These are phyloP conservation scores for Evansstolkia leycettana DNA, from an alignment of 495 filamentous ascomycete genomes.

Conservation along the genomic window DNA sequence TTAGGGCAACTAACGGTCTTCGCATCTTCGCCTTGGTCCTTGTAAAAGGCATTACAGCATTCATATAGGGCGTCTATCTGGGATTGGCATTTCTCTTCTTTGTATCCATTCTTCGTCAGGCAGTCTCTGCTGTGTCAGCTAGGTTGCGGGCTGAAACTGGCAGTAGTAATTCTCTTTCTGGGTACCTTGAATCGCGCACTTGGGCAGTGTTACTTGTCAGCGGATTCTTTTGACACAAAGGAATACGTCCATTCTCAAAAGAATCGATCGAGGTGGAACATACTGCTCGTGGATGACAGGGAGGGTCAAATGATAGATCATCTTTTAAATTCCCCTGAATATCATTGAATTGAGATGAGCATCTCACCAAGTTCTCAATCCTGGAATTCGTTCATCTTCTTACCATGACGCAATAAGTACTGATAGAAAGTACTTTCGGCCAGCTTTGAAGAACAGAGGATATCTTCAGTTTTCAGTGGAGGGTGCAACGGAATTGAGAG, in stretches of 20 bases:
- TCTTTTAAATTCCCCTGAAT: conserved; percentile 44
- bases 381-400: conserved; percentile 1
- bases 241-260: no score
- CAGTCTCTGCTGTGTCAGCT: conserved; percentile 47
- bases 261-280: conserved; percentile 27
- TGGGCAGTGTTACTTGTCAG: conserved; percentile 7
- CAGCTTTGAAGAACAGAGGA: no score
- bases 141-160: neutral
- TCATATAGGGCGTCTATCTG: conserved; percentile 89
- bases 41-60: conserved; percentile 86
- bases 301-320: conserved; percentile 61
- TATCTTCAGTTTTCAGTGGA: no score
- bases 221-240: neutral
- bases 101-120: conserved; percentile 69
- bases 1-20: conserved; percentile 79
- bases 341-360: neutral
- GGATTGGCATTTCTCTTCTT: conserved; percentile 71
- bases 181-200: conserved; percentile 86
- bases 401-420: conserved; percentile 43
- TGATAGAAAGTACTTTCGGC: no score
- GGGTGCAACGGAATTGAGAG: no score
- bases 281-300: conserved; percentile 83
- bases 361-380: neutral
- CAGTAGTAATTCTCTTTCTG: no score
- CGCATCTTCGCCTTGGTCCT: conserved; percentile 63